Base-by-base conservation (phyloP, 176 grass and related monocot genomes). In the Stipa capillata region DNA sequence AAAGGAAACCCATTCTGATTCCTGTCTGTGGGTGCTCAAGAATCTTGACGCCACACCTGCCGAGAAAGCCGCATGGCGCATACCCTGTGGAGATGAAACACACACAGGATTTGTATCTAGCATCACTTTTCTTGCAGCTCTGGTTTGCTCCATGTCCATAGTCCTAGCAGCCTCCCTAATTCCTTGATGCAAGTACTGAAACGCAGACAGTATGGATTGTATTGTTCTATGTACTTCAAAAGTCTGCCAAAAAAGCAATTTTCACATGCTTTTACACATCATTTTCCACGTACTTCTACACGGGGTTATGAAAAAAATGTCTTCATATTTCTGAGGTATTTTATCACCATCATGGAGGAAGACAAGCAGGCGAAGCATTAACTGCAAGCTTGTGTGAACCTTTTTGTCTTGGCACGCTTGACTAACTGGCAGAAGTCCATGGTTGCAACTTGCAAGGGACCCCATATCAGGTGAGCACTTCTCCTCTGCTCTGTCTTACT, bases 21-120 rank as follows among this genome's bases (percentile, higher is more conserved):
- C 86, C 20, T 99, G 88, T 64, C 33, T 41, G 13, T 95, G 90
- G 86, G 60, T 16, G 6, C 14, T 83, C 35, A 42, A 47, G 55
- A 14, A 83, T 77, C 34, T 87, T 12, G 47, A 87, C 17, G 45
- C 29, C 10, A 28, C 33, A 37, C 31, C 70, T 18, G 23, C 76
- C 53, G 84, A 84, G 39, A 85, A 58, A 75, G 28, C 86, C 14
- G 20, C 16, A n/a, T 99, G 90, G 92, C 81, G 25, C 18, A 68
- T 95, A 61, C 96, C 96, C n/a, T 90, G 92, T 42, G 92, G 92
- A 58, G 83, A 87, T 29, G 35, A 89, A 65, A 83, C 74, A 12
- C 92, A 95, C 52, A 50, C 43, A 28, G 79, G 73, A 45, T 60
- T 99, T 51, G 96, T 95, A 61, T 90, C 92, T 66, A 65, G 58